A percentile compares a stretch with the other conserved stretches of the same genome.
These are phyloP conservation scores for Eucommia ulmoides DNA, from an alignment of 257 asterid species.

Conservation along the genomic window DNA sequence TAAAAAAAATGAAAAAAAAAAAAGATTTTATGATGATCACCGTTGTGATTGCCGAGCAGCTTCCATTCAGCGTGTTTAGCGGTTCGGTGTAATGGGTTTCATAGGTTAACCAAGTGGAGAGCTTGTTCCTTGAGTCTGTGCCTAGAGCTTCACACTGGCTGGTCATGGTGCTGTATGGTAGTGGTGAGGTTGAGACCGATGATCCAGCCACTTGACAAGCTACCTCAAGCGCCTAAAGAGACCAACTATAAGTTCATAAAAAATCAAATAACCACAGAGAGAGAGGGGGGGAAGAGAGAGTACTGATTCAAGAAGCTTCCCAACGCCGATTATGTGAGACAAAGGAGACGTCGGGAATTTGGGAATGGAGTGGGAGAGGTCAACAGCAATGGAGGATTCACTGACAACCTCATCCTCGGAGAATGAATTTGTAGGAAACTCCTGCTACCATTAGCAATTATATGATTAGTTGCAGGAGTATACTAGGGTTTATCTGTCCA, in stretches of 20 bases:
- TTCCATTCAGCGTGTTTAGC: conserved; percentile 2
- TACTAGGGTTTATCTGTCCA: no score
- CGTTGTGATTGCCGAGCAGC: conserved; percentile 36
- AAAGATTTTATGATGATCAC: no score
- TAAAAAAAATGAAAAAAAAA: no score
- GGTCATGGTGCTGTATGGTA: conserved; percentile 78
- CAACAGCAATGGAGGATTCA: conserved; percentile 64
- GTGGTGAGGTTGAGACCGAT: conserved; percentile 80
- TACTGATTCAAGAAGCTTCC: conserved; percentile 90
- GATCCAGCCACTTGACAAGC: conserved; percentile 99
- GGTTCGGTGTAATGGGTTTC: conserved; percentile 31
- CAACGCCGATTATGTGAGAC: conserved; percentile 78
- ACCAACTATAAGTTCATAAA: not conserved
- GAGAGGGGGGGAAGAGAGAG: no score
- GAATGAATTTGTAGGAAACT: conserved; percentile 50
- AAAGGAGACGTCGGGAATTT: conserved; percentile 62
- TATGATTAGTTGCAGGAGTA: no score
- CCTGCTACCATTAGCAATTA: no score
- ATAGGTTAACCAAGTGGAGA: conserved; percentile 68
- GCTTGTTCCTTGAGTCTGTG: conserved; percentile 80
- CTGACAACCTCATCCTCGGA: conserved; percentile 73
- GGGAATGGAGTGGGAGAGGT: conserved; percentile 61
- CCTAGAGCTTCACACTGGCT: conserved; percentile 88
- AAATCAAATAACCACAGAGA: no score
- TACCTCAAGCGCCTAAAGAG: conserved; percentile 84